Conservation (phyloP, 192 early-diverging fungal species). For the Umbelopsis sp. region DNA sequence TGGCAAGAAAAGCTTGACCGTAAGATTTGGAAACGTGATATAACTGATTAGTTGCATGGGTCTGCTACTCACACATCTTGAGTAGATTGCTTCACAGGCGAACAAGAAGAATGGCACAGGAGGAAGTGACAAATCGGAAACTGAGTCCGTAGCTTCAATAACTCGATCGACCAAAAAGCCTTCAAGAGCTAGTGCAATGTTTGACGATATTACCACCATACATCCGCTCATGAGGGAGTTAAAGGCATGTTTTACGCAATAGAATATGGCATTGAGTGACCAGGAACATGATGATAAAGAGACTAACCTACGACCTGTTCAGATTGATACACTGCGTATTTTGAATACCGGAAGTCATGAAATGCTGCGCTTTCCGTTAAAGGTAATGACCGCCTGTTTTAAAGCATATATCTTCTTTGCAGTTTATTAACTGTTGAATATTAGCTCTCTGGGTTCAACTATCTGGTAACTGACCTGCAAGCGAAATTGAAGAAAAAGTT, state of each 20-base stretch:
- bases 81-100: neutral
- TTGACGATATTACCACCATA: neutral
- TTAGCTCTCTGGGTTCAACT: slow-evolving; percentile 36
- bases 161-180: neutral
- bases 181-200: neutral
- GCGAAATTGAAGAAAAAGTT: slow-evolving; percentile 51
- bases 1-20: neutral
- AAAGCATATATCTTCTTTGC: neutral
- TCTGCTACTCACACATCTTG: neutral
- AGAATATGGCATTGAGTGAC: neutral
- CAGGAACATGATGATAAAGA: neutral
- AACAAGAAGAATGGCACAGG: neutral
- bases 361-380: neutral
- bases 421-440: neutral
- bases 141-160: neutral
- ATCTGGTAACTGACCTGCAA: slow-evolving; percentile 50
- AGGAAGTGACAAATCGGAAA: neutral
- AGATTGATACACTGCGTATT: slow-evolving; percentile 1
- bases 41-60: neutral
- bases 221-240: slow-evolving; percentile 36
- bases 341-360: neutral
- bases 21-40: neutral
- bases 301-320: neutral
- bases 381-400: neutral
- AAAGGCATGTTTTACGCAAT: too few relatives aligned